Evolutionary conservation across 768 basidiomycete genomes (phyloP).

Genomic region (Rhodotorula toruloides): DNA sequence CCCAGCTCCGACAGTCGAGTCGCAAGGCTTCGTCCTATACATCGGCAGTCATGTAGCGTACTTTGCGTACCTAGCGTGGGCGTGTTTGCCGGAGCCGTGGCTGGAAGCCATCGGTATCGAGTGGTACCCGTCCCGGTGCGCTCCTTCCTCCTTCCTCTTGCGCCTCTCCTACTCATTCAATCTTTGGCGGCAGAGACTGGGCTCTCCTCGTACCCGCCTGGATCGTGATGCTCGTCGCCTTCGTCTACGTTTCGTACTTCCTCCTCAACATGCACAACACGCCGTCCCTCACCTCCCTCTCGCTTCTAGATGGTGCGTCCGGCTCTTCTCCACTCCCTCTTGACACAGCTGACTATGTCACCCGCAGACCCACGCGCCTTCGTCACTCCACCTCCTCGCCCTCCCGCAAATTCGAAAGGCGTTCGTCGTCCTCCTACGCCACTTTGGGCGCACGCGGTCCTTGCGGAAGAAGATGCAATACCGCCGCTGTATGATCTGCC

Average conservation of each 20-base stretch:
- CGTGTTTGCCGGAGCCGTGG: conserved; percentile 65
- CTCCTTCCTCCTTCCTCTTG: neutral
- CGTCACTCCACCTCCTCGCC: neutral
- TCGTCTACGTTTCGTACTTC: conserved; percentile 72
- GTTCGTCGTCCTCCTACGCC: conserved; percentile 38
- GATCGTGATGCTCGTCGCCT: conserved; percentile 62
- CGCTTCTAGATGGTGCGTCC: neutral
- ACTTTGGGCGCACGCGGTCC: conserved; percentile 54
- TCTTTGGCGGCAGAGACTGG: conserved; percentile 70
- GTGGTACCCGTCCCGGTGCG: conserved; percentile 82
- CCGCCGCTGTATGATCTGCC: conserved; percentile 77
- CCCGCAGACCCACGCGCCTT: conserved; percentile 1
- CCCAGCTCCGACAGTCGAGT: conserved; percentile 34
- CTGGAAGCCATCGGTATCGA: conserved; percentile 63
- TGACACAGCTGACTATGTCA: neutral
- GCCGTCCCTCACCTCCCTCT: conserved; percentile 55
- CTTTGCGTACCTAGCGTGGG: conserved; percentile 75
- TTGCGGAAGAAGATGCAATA: conserved; percentile 47
- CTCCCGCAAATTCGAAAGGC: neutral
- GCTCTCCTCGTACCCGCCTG: conserved; percentile 74
- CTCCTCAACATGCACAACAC: conserved; percentile 67
- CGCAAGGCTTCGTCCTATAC: conserved; percentile 46
- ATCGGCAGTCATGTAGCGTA: conserved; percentile 85
- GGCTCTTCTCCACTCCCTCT: neutral
- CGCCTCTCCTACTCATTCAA: neutral